Evolutionary conservation across 768 basidiomycete species (phyloP).

Genomic region (Lentinula aciculospora): DNA sequence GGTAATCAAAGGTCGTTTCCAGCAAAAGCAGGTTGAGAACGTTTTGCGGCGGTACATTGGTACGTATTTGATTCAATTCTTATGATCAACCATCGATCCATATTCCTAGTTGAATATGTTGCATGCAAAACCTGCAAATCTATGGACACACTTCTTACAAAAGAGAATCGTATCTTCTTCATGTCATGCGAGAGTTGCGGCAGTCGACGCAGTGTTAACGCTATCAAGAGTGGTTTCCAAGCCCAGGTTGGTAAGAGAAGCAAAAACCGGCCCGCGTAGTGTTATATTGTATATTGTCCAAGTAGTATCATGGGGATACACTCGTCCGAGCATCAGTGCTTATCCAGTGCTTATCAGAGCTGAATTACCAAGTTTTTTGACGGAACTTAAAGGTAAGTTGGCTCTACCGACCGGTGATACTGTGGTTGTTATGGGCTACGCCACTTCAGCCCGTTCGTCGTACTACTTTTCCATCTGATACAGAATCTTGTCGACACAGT

Average conservation of each 20-base stretch:
- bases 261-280: conserved; percentile 52
- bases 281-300: background rate
- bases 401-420: no score
- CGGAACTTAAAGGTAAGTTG: no score
- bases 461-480: no score
- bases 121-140: conserved; percentile 99
- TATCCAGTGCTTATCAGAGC: no score
- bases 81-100: background rate
- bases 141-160: conserved; percentile 91
- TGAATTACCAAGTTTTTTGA: no score
- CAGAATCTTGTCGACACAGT: no score
- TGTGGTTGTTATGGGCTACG: no score
- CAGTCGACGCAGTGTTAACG: conserved; percentile 83
- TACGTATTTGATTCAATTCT: conserved; percentile 32
- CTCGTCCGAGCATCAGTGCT: no score
- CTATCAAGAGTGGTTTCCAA: conserved; percentile 99
- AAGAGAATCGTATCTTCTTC: conserved; percentile 99
- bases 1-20: conserved; percentile 97
- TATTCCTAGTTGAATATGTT: conserved; percentile 82
- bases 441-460: no score
- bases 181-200: conserved; percentile 92
- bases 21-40: conserved; percentile 97
- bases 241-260: conserved; percentile 89
- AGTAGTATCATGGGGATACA: no score
- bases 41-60: conserved; percentile 95